Evolutionary conservation across 345 rosid species (phyloP), one percentile per base, ranked within the genome.

Genomic region (Boechera divaricarpa): DNA sequence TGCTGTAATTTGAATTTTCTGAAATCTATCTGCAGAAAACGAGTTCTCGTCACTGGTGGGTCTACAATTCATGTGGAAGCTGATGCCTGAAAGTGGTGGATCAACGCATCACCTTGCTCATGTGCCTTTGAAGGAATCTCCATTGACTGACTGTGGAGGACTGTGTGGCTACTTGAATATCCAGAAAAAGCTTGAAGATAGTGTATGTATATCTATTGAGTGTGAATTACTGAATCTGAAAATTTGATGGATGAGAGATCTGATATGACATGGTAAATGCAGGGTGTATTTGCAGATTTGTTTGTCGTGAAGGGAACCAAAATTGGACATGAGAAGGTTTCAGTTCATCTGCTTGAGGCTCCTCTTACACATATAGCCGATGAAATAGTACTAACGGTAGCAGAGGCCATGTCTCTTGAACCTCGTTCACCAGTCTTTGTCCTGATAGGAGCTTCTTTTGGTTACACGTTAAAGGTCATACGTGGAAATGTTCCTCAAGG

Each of bases 1-100:
- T 53, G 47, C 24, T 52, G 54, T 56, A 24, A 52, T 16, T 32
- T 72, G 53, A 45, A 38, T 66, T 49, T 55, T 56, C 51, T 81
- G 73, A 53, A 60, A 18, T 18, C 77, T 55, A 42, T 47, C 21
- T 83, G 84, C 86, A 94, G 98, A 91, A 63, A 91, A 91, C 42
- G 94, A 86, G 59, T 94, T 94, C 82, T 91, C 98, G 11, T 94
- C 98, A 32, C 83, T 94, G 54, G 98, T 91, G 79, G 97, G 97
- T 72, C 82, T 94, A 74, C 94, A 89, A 29, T 94, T 94, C 88
- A 82, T 77, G 89, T 94, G 98, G 98, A 84, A 85, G 80, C 79
- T 90, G 75, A 76, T 72, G 73, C 88, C 97, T 70, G 91, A 87
- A 76, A 78, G 63, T 67, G 74, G 67, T 49, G 89, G 87, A 75